A percentile compares a stretch with the other conserved stretches of the same genome.
These are phyloP conservation scores for Paracorniculantispora psalliotae DNA, from an alignment of 2,329 filamentous ascomycete genomes.

Conservation along the genomic window DNA sequence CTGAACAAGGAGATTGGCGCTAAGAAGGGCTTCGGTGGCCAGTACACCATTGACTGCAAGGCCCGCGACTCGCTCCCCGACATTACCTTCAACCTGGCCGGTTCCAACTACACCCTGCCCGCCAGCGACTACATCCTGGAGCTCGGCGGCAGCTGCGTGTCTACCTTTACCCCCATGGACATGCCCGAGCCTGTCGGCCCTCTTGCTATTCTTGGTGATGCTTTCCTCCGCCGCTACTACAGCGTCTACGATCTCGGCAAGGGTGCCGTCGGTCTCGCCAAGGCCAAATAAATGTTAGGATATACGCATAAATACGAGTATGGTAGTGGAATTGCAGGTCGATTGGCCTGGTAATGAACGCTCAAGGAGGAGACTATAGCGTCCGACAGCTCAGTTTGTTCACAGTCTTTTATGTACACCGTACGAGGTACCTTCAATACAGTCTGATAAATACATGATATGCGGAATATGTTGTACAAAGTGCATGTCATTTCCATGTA, in stretches of 20 bases:
- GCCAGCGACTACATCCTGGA: conserved; percentile 94
- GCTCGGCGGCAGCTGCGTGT: conserved; percentile 92
- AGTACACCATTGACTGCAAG: conserved; percentile 90
- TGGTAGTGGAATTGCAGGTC: background rate
- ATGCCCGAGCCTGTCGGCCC: conserved; percentile 83
- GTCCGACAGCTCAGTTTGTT: background rate
- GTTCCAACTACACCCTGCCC: conserved; percentile 87
- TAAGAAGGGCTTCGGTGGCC: conserved; percentile 95
- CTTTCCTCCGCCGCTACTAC: conserved; percentile 81
- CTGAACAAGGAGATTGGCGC: conserved; percentile 97
- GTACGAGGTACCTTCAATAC: conserved; percentile 10
- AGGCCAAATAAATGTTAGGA: conserved; percentile 55
- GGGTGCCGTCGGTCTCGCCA: conserved; percentile 81
- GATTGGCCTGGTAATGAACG: background rate
- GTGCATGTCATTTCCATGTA: background rate
- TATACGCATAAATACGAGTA: background rate
- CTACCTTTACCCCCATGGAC: conserved; percentile 96
- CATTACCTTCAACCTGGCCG: conserved; percentile 82
- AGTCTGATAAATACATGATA: background rate
- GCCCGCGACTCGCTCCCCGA: conserved; percentile 75
- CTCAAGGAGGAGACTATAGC: background rate
- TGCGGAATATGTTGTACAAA: background rate
- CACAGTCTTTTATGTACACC: conserved; percentile 9
- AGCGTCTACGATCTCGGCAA: conserved; percentile 94
- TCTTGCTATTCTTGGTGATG: conserved; percentile 90